Base-by-base conservation (phyloP, 2,329 filamentous ascomycete species). In the Aspergillus texensis region DNA sequence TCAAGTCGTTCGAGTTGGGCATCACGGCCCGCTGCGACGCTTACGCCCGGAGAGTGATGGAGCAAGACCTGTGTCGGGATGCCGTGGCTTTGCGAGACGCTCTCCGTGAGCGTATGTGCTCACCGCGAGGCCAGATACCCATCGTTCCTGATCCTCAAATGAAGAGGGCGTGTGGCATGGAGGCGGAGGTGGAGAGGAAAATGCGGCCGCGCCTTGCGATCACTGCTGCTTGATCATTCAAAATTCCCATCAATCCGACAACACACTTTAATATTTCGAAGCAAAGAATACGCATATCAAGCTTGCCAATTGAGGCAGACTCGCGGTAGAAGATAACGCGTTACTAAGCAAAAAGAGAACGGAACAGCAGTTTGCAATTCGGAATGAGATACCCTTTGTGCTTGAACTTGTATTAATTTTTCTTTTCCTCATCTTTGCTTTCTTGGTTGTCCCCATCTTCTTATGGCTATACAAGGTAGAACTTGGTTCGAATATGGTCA, bases 11-110 rank as follows among this genome's bases (percentile, higher is more conserved):
- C 63, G 76, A 78, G 50, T 50, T 78, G 52, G 76, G 71, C 3
- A 71, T 78, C 53, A 77, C 75, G 9, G 75, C 70, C 1, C 65
- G 71, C 26, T 77, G 75, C 63, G 76, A 78, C 68, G 53, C 65
- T 21, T 65, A 63, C 10, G 70, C 74, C 3, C 71, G 68, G 63
- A 67, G 69, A 10, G 63, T 70, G 3, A 59, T 78, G 32, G 75
- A 76, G 57, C 66, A 62, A 4, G 69, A 71, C 14, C 62, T 77
- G 54, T 61, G 68, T 4, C 59, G 69, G 26, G 72, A 77, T 63
- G 74, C 73, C 1, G 67, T 62, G 6, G 34, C 61, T 8, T 57
- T 77, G 36, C 68, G 74, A 54, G 74, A 74, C 53, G 60, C 66
- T 30, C 64, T 78, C 41, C 66, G 67, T 36, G 58, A 41, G 2